Conservation (phyloP, 2,329 filamentous ascomycete species). For the Dryadomyces quercivorus region DNA sequence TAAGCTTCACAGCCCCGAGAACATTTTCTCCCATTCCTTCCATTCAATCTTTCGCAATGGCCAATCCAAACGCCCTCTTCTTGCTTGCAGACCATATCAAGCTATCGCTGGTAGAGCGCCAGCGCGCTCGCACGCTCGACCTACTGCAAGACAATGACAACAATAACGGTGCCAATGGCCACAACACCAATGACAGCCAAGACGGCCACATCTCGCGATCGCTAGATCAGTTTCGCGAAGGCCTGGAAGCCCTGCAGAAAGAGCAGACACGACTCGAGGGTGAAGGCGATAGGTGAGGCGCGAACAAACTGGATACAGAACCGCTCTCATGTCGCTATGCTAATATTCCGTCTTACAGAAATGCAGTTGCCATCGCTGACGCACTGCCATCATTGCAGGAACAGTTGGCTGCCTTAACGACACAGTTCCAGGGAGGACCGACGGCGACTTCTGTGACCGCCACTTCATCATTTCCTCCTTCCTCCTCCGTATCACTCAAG, state of each 20-base stretch:
- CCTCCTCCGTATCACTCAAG: constrained; percentile 16
- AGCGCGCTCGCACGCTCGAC: constrained; percentile 71
- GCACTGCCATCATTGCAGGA: constrained; percentile 56
- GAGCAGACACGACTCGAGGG: constrained; percentile 53
- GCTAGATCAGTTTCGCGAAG: constrained; percentile 73
- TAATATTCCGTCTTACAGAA: constrained; percentile 18
- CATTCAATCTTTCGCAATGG: constrained; percentile 24
- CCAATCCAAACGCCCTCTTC: constrained; percentile 65
- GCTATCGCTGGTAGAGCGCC: constrained; percentile 81
- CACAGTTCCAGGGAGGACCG: constrained; percentile 64
- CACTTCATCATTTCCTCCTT: constrained; percentile 14
- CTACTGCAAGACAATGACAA: constrained; percentile 41
- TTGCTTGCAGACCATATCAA: constrained; percentile 96
- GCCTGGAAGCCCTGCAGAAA: constrained; percentile 56
- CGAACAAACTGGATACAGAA: not conserved
- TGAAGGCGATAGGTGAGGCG: constrained; percentile 44
- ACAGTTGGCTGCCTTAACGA: constrained; percentile 64
- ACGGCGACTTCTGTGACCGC: constrained; percentile 22
- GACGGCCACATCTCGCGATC: constrained; percentile 84
- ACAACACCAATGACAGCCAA: constrained; percentile 44
- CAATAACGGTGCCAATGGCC: not conserved
- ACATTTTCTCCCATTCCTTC: not conserved
- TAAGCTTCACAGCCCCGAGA: not conserved
- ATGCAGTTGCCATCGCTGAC: constrained; percentile 42
- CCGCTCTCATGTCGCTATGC: not conserved